Base-by-base conservation (phyloP, 495 filamentous ascomycete genomes). In the Penicillium samsonianum region DNA sequence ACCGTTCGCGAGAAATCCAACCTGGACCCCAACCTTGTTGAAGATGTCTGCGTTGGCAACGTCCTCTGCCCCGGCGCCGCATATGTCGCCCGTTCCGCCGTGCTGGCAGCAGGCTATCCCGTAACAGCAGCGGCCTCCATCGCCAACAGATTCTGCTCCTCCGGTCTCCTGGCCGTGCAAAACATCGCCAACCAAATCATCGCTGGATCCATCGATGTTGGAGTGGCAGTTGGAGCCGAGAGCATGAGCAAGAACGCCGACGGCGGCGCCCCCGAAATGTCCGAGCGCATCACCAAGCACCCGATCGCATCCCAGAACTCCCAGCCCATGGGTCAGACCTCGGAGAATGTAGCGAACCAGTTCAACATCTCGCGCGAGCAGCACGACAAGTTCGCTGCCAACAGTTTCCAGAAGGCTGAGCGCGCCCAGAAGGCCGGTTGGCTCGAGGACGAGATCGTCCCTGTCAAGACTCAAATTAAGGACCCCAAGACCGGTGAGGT, bases 271-370 rank as follows among this genome's bases (percentile, higher is more conserved):
- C 80, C 81, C 19, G 84, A 89, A 19, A 91, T 96, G 80, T 86
- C 90, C 61, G 83, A 86, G 31, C 80, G 83, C 40, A 84, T 98
- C 50, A 72, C 86, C 43, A 73, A 80, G 50, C 82, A 83, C 63
- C 89, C 90, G 53, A 85, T 96, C 63, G 87, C 90, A 0, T 68
- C 71, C 26, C 93, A 98, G 73, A 94, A 91, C 78, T 80, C 87
- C 78, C 84, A 91, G 78, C 86, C 91, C 35, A 98, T 98, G 93
- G 93, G 93, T 3, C 93, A 95, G 82, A 98, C 93, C 2, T 91
- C 87, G 17, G 93, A 98, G 78, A 97, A 98, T 64, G 91, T 98
- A 6, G 90, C 85, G 33, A 82, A 77, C 38, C 91, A 96, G 72
- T 98, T 98, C 70, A 82, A 85, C 57, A 84, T 98, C 62, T 71